Conservation (phyloP, 495 filamentous ascomycete genomes). For the Penicillium steckii region DNA sequence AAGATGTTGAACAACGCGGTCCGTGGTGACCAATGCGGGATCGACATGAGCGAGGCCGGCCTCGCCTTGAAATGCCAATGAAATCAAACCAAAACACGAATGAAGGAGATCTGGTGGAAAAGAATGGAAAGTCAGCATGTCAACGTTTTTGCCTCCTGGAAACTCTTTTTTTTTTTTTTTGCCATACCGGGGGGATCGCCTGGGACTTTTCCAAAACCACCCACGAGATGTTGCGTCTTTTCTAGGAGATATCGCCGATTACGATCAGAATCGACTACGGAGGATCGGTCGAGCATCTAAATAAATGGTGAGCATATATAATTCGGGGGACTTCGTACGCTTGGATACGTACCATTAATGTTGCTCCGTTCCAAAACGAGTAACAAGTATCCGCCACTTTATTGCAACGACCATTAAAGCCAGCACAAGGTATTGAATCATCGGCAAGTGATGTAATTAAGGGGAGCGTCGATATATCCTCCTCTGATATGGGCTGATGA, state of each 20-base stretch:
- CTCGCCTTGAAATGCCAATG: conserved; percentile 67
- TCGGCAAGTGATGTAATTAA: conserved; percentile 29
- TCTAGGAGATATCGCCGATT: conserved; percentile 77
- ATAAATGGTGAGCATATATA: conserved; percentile 6
- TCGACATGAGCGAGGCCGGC: conserved; percentile 62
- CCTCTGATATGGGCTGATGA: conserved; percentile 12
- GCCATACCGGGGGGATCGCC: conserved; percentile 68
- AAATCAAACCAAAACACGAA: conserved; percentile 82
- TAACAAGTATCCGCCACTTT: conserved; percentile 94
- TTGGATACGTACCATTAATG: conserved; percentile 54
- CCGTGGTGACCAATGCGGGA: conserved; percentile 64
- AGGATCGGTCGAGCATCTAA: conserved; percentile 64
- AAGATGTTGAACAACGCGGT: conserved; percentile 40
- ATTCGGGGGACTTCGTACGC: neutral
- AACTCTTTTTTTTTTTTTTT: neutral
- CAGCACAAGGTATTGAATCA: conserved; percentile 51
- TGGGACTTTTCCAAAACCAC: conserved; percentile 84
- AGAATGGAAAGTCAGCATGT: conserved; percentile 18
- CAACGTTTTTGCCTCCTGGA: conserved; percentile 3
- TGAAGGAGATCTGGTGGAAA: conserved; percentile 78
- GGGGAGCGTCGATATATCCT: conserved; percentile 33
- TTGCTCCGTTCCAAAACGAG: conserved; percentile 81
- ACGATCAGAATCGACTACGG: conserved; percentile 57
- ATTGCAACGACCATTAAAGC: conserved; percentile 86
- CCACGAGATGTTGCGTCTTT: conserved; percentile 86